These are phyloP conservation scores for Trichoderma simmonsii DNA, from an alignment of 2,329 filamentous ascomycete species.

Conservation along the genomic window DNA sequence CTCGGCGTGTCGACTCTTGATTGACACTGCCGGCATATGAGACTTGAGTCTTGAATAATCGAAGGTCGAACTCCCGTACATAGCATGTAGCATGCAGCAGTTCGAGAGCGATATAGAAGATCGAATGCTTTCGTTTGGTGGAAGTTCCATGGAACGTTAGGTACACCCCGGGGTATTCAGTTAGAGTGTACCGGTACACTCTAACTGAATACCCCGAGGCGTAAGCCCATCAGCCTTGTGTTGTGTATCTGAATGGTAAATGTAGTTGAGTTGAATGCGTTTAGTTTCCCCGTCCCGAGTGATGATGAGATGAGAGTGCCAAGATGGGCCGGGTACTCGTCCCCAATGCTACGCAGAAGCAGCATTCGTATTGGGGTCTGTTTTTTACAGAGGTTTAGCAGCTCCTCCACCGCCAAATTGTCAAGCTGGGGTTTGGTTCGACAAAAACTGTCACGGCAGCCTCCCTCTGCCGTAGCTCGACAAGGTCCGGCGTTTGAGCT, in stretches of 20 bases:
- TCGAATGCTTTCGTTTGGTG: too few species aligned
- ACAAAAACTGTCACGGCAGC: constrained; percentile 1
- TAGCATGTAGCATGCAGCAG: too few species aligned
- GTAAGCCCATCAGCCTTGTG: too few species aligned
- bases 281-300: neutral
- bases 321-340: constrained; percentile 3
- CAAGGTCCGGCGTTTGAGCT: neutral
- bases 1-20: neutral
- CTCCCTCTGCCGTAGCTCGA: neutral
- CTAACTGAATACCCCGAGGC: too few species aligned
- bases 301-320: neutral
- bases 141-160: too few species aligned
- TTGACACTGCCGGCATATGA: too few species aligned
- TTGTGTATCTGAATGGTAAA: too few species aligned
- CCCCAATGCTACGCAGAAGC: neutral
- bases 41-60: too few species aligned
- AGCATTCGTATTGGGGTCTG: neutral
- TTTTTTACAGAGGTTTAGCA: neutral
- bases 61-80: too few species aligned
- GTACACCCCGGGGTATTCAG: too few species aligned
- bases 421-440: neutral
- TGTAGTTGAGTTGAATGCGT: neutral
- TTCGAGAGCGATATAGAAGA: too few species aligned
- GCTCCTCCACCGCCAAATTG: neutral
- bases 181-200: too few species aligned